Evolutionary conservation across 352 stramenopile species (phyloP), one percentile per base, ranked within the genome.

Genomic region (Globisporangium barbulae): DNA sequence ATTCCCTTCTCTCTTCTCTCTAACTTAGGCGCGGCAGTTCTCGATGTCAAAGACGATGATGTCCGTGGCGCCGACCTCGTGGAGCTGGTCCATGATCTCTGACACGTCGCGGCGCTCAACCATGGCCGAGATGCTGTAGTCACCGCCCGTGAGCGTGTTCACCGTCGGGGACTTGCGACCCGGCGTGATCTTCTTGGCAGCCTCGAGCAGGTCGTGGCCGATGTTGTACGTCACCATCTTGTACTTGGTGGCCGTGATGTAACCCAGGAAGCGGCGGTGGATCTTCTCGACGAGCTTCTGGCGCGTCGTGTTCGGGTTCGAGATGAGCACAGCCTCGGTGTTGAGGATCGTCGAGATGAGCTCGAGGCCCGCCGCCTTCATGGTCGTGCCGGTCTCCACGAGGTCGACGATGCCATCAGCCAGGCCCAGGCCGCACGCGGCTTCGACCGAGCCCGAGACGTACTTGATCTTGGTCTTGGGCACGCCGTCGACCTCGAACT

Each of bases 191-290:
- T 71, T 63, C 31, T 89, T 89, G 8, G 96, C 93, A 45, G 75
- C 62, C 8, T 96, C 74, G 22, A 99, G 73, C 67, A 97, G 88
- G 15, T 96, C 85, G 63, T 90, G 81, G 63, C 76, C 71, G 68
- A 99, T 89, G 75, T 99, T 99, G 87, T 99, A 99, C 63, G 95
- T 93, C 54, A 99, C 87, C 96, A 99, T 99, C 47, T 97, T 84
- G 81, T 98, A 99, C 76, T 98, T 98, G 65, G 83, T 97, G 12
- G 96, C 94, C n/a, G 95, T 97, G 63, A 98, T 96, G 78, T 96
- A 99, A 47, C 97, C 97, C 56, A 99, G 73, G 61, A 99, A 97
- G 49, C 97, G 93, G 70, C 97, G 89, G 71, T 94, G 83, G 48
- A 97, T 89, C 72, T 91, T 94, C 55, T 86, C 64, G 35, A 93